Evolutionary conservation across 768 basidiomycete genomes (phyloP).

Genomic region (Amanita subjunquillea): DNA sequence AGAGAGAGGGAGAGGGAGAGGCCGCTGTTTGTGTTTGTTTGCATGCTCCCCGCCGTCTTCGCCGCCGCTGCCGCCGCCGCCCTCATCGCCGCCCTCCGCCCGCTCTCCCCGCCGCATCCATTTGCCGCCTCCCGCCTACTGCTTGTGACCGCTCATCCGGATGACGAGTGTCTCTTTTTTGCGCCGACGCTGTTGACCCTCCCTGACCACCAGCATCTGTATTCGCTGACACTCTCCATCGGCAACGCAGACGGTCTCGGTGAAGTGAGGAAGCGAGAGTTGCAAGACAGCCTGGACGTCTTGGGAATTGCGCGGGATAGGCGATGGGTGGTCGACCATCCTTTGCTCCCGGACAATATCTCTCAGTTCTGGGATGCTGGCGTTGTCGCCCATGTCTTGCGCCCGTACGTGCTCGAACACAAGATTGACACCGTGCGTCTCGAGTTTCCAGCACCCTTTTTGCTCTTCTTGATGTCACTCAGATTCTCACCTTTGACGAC

Average conservation of each 20-base stretch:
- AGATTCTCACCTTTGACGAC: slow-evolving; percentile 84
- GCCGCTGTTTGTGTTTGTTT: slow-evolving; percentile 5
- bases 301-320: slow-evolving; percentile 49
- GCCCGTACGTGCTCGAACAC: slow-evolving; percentile 45
- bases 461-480: background rate
- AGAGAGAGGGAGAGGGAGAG: background rate
- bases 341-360: slow-evolving; percentile 78
- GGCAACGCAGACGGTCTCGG: slow-evolving; percentile 81
- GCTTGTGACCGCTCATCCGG: slow-evolving; percentile 85
- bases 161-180: slow-evolving; percentile 94
- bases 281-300: slow-evolving; percentile 51
- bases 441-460: background rate
- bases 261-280: slow-evolving; percentile 42
- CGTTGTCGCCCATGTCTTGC: slow-evolving; percentile 47
- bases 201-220: slow-evolving; percentile 14
- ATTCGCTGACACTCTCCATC: slow-evolving; percentile 63
- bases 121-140: slow-evolving; percentile 27
- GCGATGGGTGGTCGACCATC: slow-evolving; percentile 57
- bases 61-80: slow-evolving; percentile 22
- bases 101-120: slow-evolving; percentile 11
- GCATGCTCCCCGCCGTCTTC: slow-evolving; percentile 17
- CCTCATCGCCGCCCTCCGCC: slow-evolving; percentile 19
- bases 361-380: slow-evolving; percentile 52
- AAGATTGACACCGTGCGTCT: slow-evolving; percentile 52
- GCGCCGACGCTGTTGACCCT: slow-evolving; percentile 70